These are phyloP conservation scores for Kwoniella sp. DNA, from an alignment of 768 basidiomycete species.

Conservation along the genomic window DNA sequence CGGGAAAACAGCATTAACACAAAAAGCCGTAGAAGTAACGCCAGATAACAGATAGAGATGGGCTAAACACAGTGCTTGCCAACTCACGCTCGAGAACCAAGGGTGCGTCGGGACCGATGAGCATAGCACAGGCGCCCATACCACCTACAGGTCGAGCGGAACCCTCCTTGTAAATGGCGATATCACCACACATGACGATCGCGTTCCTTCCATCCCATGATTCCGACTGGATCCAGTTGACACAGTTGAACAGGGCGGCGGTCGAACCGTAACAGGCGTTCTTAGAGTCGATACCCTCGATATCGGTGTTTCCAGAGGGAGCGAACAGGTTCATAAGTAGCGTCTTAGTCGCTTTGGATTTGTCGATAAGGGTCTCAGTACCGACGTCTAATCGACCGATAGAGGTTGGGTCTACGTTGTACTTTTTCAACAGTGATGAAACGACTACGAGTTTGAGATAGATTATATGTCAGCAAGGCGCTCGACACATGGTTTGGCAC, in stretches of 20 bases:
- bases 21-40: too few relatives aligned
- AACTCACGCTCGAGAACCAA: slow-evolving; percentile 89
- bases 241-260: slow-evolving; percentile 95
- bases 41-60: too few relatives aligned
- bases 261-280: slow-evolving; percentile 99
- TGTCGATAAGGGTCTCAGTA: slow-evolving; percentile 99
- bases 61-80: not conserved
- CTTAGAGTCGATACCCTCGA: slow-evolving; percentile 98
- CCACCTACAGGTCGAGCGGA: slow-evolving; percentile 93
- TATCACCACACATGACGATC: slow-evolving; percentile 94
- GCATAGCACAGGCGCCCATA: slow-evolving; percentile 90
- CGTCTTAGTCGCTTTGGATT: slow-evolving; percentile 98
- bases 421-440: slow-evolving; percentile 84
- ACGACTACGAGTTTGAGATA: slow-evolving; percentile 68
- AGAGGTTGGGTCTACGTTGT: slow-evolving; percentile 90
- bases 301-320: slow-evolving; percentile 87
- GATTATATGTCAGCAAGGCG: too few relatives aligned
- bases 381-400: slow-evolving; percentile 98
- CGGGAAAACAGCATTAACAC: too few relatives aligned
- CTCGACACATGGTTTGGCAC: too few relatives aligned
- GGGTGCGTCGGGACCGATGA: slow-evolving; percentile 95
- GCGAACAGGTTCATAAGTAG: slow-evolving; percentile 98
- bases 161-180: slow-evolving; percentile 97
- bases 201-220: slow-evolving; percentile 98
- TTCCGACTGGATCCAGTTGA: slow-evolving; percentile 96